Base-by-base conservation (phyloP, 345 rosid genomes). In the Citropsis articulata region DNA sequence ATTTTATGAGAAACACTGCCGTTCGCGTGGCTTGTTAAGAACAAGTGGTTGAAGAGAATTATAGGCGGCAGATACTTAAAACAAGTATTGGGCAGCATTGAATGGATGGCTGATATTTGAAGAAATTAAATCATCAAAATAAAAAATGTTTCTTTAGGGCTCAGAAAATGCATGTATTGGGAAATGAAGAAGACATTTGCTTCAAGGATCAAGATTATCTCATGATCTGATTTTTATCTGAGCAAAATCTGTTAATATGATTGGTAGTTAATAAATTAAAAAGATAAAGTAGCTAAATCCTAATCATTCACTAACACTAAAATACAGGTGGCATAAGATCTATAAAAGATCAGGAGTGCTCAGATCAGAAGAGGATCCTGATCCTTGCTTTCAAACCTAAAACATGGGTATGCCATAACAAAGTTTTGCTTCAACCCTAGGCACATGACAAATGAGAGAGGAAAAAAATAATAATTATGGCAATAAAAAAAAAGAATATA, bases 111-210 rank as follows among this genome's bases (percentile, higher is more conserved):
- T 38, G 53, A 36, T 67, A 16, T 21, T 33, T 21, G 25, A 35
- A 19, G 35, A 63, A 45, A 42, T 42, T 42, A 42, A 42, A 45
- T 45, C 50, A 3, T 45, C 50, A 45, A 13, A 45, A 12, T 13
- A 45, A 45, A 45, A 42, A 13, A 10, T 9, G 50, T 63, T 28
- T 9, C 38, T 33, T 33, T 25, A 13, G 14, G 9, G 38, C 9
- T 25, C 42, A 65, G 42, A 45, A 45, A 31, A 53, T 80, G 66
- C 66, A 69, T 75, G 50, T 53, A 30, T n/a, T 36, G 73, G 71
- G 59, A 55, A 36, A 68, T 62, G 35, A 68, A n/a, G 21, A 63
- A 70, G 65, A 56, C 77, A 65, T 10, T 81, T 71, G 77, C 63
- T 71, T 81, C 73, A n/a, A n/a, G n/a, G n/a, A n/a, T n/a, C n/a